phyloP scores from a whole-genome alignment of 306 rosid genomes.

The Lupinus albus region DNA sequence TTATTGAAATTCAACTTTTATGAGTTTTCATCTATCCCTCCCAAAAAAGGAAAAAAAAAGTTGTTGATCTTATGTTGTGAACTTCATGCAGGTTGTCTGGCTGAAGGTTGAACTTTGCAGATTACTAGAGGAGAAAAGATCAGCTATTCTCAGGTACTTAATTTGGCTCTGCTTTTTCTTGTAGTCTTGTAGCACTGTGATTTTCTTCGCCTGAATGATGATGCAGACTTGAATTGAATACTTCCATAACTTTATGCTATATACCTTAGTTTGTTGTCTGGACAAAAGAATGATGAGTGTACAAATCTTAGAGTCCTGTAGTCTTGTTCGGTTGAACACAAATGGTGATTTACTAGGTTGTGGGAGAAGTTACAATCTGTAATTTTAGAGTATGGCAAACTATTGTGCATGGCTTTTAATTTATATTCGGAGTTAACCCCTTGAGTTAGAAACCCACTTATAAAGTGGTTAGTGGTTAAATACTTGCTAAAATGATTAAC shows the following conservation, averaged over 20 bases:
- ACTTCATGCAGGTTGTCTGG: slow-evolving; percentile 76
- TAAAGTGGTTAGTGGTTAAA: slow-evolving; percentile 1
- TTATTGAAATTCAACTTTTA: slow-evolving; percentile 7
- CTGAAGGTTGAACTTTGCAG: slow-evolving; percentile 88
- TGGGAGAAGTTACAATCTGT: too few relatives aligned
- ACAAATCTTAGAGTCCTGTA: not conserved
- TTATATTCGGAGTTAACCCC: slow-evolving; percentile 4
- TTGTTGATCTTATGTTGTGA: slow-evolving; percentile 35
- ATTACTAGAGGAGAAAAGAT: slow-evolving; percentile 88
- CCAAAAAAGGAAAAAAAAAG: not conserved
- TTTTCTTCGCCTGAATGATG: slow-evolving; percentile 9
- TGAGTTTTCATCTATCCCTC: not conserved
- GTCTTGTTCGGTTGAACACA: slow-evolving; percentile 7
- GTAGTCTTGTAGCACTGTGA: not conserved
- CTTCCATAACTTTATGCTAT: not conserved
- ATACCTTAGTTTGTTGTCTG: slow-evolving; percentile 1
- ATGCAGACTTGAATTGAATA: not conserved
- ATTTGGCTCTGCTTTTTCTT: slow-evolving; percentile 19
- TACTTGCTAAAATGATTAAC: slow-evolving; percentile 1
- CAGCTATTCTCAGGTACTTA: slow-evolving; percentile 80
- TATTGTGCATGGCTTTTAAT: not conserved
- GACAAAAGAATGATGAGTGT: slow-evolving; percentile 20
- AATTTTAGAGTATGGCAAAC: not conserved
- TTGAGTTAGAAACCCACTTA: slow-evolving; percentile 19
- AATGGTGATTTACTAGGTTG: slow-evolving; percentile 9